phyloP scores from a whole-genome alignment of 768 basidiomycete species.

The Ephemerocybe angulata region DNA sequence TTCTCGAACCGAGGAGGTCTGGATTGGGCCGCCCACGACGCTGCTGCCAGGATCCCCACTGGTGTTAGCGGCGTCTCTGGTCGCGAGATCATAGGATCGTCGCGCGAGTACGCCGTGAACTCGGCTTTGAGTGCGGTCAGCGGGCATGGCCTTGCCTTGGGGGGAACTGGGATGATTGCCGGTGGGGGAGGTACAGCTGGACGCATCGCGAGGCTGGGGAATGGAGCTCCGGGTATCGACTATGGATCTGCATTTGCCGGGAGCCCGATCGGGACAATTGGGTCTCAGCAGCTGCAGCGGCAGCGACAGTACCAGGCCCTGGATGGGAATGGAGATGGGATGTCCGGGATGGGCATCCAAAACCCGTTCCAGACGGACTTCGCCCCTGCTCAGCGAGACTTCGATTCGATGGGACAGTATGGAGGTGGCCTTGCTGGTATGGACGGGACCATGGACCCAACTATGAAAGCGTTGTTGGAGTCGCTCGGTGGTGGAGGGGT shows the following conservation, averaged over 20 bases:
- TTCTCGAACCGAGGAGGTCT: neutral
- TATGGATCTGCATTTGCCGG: slow-evolving; percentile 11
- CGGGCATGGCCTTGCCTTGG: slow-evolving; percentile 1
- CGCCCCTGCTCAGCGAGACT: slow-evolving; percentile 21
- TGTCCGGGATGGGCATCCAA: neutral
- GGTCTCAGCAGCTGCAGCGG: neutral
- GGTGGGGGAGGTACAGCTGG: neutral
- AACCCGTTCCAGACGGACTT: slow-evolving; percentile 36
- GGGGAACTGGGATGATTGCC: neutral
- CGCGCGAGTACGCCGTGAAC: neutral
- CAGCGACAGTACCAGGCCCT: neutral
- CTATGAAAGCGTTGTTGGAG: slow-evolving; percentile 3
- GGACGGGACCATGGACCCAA: slow-evolving; percentile 6
- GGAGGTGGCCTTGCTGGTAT: neutral
- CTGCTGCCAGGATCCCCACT: neutral
- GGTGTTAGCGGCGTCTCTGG: neutral
- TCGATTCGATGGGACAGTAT: slow-evolving; percentile 1
- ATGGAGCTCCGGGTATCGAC: slow-evolving; percentile 7
- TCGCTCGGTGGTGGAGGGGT: slow-evolving; percentile 1
- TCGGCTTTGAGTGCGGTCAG: neutral
- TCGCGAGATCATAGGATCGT: slow-evolving; percentile 4
- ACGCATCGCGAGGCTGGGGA: slow-evolving; percentile 2
- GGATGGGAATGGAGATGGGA: neutral
- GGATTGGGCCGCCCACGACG: slow-evolving; percentile 5
- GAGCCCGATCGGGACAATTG: slow-evolving; percentile 2